Conservation (phyloP, 495 filamentous ascomycete species). For the Usnea hakonensis region DNA sequence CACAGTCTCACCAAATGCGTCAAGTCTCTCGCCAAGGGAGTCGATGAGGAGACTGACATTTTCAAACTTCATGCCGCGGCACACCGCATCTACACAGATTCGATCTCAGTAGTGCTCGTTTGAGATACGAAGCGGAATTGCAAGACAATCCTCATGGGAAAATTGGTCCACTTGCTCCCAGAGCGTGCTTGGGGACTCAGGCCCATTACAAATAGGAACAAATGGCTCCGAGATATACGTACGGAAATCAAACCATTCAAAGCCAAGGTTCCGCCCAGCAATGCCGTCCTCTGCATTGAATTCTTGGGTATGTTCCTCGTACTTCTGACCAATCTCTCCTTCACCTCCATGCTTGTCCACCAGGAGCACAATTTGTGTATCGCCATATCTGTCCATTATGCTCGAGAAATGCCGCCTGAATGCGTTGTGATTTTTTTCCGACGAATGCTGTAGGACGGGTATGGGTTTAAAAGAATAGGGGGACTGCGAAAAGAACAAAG, state of each 20-base stretch:
- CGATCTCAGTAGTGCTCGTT: too few species aligned
- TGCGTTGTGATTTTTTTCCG: conserved; percentile 65
- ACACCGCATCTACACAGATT: too few species aligned
- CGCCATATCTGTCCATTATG: conserved; percentile 59
- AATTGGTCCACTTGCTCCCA: too few species aligned
- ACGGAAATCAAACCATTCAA: conserved; percentile 98
- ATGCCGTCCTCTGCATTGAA: conserved; percentile 56
- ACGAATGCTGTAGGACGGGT: conserved; percentile 69
- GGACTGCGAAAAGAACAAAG: conserved; percentile 85
- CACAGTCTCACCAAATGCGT: conserved; percentile 56
- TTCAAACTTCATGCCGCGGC: conserved; percentile 94
- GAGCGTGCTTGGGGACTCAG: too few species aligned
- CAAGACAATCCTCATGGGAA: too few species aligned
- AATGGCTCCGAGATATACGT: too few species aligned
- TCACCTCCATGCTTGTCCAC: conserved; percentile 83
- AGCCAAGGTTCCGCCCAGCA: conserved; percentile 46
- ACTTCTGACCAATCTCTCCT: conserved; percentile 65
- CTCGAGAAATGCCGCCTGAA: conserved; percentile 71
- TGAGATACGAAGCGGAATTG: too few species aligned
- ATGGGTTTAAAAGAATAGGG: conserved; percentile 88
- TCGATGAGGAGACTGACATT: conserved; percentile 76
- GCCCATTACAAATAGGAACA: too few species aligned
- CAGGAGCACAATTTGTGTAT: conserved; percentile 69
- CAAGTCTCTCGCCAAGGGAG: conserved; percentile 54
- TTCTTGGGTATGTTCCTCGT: conserved; percentile 53